Base-by-base conservation (phyloP, 176 grass and related monocot genomes). In the Poa annua region DNA sequence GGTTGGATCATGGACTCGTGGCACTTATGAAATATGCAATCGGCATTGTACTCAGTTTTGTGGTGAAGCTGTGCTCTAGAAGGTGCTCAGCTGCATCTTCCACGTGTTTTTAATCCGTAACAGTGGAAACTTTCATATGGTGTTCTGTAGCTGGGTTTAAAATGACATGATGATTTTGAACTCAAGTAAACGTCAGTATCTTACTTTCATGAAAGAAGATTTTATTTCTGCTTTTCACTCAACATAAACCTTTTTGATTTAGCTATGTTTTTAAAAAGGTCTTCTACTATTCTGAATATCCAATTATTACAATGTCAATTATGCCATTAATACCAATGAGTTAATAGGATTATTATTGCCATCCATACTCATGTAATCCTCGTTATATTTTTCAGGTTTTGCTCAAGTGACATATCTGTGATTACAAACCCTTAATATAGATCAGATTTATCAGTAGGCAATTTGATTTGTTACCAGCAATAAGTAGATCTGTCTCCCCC, bases 381-480 rank as follows among this genome's bases (percentile, higher is more conserved):
- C 0, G 12, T 70, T 47, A 35, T n/a, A 11, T 66, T 77, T 60
- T 82, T 82, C 85, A 91, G 86, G 72, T 12, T 36, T 77, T 63
- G 21, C 47, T 73, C 72, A 77, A 85, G 70, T 74, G 76, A 66
- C 56, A 88, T 91, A 81, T 85, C 2, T 89, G 81, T 85, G 85
- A 69, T 62, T 79, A 84, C 38, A 50, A 77, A 88, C 73, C 82
- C 25, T 77, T 33, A 76, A 81, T 81, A 85, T 82, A 91, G 64
- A 91, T 52, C 44, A 74, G 71, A 74, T 47, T 74, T 17, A 78
- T 25, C 74, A 41, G 75, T 86, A 86, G 88, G 75, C 84, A 68
- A 86, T 90, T 90, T 3, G 12, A 83, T 90, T 90, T 75, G 57
- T 86, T 86, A 74, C 74, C 48, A 74, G 59, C 26, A 83, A 90